phyloP scores from a whole-genome alignment of 768 basidiomycete species.

The Lactarius sanguifluus region DNA sequence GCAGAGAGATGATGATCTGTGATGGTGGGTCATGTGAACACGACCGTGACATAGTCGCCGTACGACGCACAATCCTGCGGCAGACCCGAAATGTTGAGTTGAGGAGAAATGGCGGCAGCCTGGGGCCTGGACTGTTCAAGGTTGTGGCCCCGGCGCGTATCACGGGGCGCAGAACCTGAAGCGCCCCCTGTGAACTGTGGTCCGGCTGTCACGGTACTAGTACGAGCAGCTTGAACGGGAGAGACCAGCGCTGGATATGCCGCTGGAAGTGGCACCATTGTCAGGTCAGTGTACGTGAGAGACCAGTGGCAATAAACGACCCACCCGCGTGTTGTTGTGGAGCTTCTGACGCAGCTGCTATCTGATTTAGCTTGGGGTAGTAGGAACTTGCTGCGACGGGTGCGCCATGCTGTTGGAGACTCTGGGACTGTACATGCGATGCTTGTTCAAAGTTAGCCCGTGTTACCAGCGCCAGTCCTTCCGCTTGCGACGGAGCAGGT shows the following conservation, averaged over 20 bases:
- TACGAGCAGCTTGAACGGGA: no score
- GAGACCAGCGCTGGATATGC: neutral
- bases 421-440: neutral
- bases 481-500: neutral
- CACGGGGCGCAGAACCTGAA: neutral
- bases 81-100: neutral
- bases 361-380: neutral
- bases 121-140: neutral
- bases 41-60: neutral
- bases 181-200: neutral
- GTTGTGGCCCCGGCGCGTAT: neutral
- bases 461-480: slow-evolving; percentile 1
- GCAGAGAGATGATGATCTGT: neutral
- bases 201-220: neutral
- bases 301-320: neutral
- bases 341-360: neutral
- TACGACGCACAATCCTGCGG: neutral
- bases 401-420: slow-evolving; percentile 13
- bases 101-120: neutral
- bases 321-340: neutral
- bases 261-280: neutral
- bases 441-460: slow-evolving; percentile 4
- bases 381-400: neutral
- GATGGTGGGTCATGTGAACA: neutral
- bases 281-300: neutral